Evolutionary conservation across 441 rosid species (phyloP).

Genomic region (Syzygium malaccense): DNA sequence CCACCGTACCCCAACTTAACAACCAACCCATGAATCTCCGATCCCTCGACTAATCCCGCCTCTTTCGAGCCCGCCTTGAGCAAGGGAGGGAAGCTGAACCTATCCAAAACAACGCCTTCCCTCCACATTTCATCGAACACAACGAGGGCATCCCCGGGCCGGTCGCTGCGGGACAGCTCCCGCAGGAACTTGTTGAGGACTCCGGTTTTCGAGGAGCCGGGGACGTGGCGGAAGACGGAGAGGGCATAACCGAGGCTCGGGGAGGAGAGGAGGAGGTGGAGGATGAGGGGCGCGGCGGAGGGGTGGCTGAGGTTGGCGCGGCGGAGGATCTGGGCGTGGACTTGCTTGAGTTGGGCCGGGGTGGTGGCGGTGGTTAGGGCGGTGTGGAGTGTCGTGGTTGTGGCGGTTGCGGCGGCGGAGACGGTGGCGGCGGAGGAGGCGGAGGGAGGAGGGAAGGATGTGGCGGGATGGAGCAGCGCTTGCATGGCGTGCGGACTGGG

Average conservation of each 20-base stretch:
- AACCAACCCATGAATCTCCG: conserved; percentile 50
- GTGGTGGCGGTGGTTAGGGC: not conserved
- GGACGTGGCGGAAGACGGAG: conserved; percentile 7
- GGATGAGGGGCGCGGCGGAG: not conserved
- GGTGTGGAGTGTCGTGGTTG: not conserved
- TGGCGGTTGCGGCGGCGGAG: not conserved
- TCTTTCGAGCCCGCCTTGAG: conserved; percentile 40
- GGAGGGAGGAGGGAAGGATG: not conserved
- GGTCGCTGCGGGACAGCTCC: not conserved
- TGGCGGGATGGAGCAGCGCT: not conserved
- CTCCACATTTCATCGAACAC: conserved; percentile 8
- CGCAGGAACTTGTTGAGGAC: not conserved
- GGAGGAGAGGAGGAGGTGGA: not conserved
- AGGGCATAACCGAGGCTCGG: conserved; percentile 1
- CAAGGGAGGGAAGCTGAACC: conserved; percentile 45
- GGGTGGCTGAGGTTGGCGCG: not conserved
- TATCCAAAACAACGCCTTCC: not conserved
- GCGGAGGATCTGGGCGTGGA: conserved; percentile 3
- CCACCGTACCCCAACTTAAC: conserved; percentile 30
- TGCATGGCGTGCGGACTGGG: not conserved
- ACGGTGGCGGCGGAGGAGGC: not conserved
- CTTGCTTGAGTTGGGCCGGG: not conserved
- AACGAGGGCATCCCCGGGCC: not conserved
- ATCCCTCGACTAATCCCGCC: conserved; percentile 40
- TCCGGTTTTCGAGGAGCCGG: not conserved